Base-by-base conservation (phyloP, 352 stramenopile species). In the Phytophthora pinifolia region DNA sequence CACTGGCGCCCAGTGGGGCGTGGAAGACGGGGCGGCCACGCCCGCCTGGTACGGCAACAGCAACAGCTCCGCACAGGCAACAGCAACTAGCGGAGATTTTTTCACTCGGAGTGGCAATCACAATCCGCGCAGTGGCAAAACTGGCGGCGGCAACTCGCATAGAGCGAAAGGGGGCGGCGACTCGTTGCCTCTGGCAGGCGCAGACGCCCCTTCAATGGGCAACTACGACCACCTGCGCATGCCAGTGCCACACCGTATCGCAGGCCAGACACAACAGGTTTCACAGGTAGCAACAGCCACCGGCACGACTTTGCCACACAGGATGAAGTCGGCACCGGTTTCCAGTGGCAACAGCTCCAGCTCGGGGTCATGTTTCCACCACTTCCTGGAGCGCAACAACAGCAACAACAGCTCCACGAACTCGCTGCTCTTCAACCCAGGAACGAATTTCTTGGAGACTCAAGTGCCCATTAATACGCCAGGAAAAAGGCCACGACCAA, bases 141-240 rank as follows among this genome's bases (percentile, higher is more conserved):
- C 46, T 58, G 38, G 38, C 33, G 43, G 41, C 31, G 57, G 38
- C 10, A 62, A 31, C 44, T 33, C 36, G n/a, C 37, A 33, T 31
- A 67, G 48, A 59, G 32, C 45, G 25, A 58, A 46, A 69, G 32
- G 39, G 14, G 27, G 41, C 34, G 12, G n/a, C 15, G 47, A 57
- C n/a, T 41, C 22, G 20, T 49, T 55, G 29, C 34, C 38, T 20
- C 14, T 48, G 22, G 31, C 51, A 44, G 36, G 42, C 25, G 29
- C n/a, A 13, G 46, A 59, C 53, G 35, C 36, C 32, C 31, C 30
- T 53, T 41, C 48, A 13, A 86, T 88, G 75, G 79, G 74, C 36
- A 82, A 78, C 30, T 86, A 78, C 69, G 76, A 89, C 56, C 74
- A 74, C 36, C 68, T 78, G 68, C 65, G 71, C 38, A 78, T 87